These are phyloP conservation scores for Candida caryicola DNA, from an alignment of 805 yeast genomes.

Conservation along the genomic window DNA sequence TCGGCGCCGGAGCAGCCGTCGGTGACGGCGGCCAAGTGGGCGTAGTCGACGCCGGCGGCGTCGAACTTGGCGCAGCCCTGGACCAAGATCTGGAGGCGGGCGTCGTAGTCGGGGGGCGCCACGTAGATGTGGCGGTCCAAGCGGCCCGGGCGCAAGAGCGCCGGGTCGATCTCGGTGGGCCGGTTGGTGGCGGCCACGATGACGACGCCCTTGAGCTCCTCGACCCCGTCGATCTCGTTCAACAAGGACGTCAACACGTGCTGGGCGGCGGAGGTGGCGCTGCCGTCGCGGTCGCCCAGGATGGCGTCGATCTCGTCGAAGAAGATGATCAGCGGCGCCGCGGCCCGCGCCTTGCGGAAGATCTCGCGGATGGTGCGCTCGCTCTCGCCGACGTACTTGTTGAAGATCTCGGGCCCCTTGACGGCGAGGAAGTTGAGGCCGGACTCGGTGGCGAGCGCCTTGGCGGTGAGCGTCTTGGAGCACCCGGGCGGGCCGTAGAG, in stretches of 20 bases:
- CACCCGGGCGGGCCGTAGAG: conserved; percentile 99
- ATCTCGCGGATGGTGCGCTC: conserved; percentile 92
- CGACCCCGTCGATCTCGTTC: conserved; percentile 97
- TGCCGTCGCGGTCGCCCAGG: conserved; percentile 68
- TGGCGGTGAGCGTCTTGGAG: conserved; percentile 91
- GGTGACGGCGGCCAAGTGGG: conserved; percentile 49
- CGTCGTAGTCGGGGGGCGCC: conserved; percentile 82
- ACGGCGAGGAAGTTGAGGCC: conserved; percentile 92
- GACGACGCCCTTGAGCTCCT: conserved; percentile 88
- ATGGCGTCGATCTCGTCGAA: conserved; percentile 97
- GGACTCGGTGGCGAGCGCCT: conserved; percentile 92
- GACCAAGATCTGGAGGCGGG: conserved; percentile 72
- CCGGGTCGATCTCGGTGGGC: conserved; percentile 91
- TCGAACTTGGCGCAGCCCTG: conserved; percentile 70
- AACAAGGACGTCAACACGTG: conserved; percentile 87
- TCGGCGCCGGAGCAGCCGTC: conserved; percentile 98
- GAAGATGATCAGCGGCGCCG: conserved; percentile 90
- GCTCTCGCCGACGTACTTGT: conserved; percentile 93
- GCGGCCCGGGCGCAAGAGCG: conserved; percentile 92
- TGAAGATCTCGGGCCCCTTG: conserved; percentile 94
- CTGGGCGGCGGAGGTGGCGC: conserved; percentile 65
- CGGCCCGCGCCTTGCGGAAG: conserved; percentile 90
- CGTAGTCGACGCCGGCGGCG: conserved; percentile 43
- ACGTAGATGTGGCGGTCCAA: conserved; percentile 91
- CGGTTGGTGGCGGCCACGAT: conserved; percentile 95